Base-by-base conservation (phyloP, 768 basidiomycete genomes). In the Ramaria rubella region DNA sequence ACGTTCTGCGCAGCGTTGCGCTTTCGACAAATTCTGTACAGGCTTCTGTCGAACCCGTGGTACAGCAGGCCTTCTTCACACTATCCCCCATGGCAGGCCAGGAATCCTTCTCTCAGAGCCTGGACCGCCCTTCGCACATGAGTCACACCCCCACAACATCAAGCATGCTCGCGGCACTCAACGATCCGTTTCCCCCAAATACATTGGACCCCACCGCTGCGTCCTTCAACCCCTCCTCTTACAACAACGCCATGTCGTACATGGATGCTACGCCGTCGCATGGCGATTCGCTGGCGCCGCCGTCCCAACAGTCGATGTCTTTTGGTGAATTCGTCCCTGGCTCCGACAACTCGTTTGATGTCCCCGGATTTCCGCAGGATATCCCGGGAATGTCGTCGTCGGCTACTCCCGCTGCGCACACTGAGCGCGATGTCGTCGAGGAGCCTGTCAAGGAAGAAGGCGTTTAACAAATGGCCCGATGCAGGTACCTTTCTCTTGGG, bases 21-120 rank as follows among this genome's bases (percentile, higher is more conserved):
- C 73, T 94, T 58, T 92, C 90, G 27, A 93, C 90, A 23, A 92
- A 90, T 71, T 92, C 90, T 19, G 90, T 94, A 53, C 90, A 90
- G 29, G 90, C 90, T 21, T 93, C 90, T 24, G 90, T 94, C 52
- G 90, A 94, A 66, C 90, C 90, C 30, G 85, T 91, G 56, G 90
- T 92, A 80, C 90, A 92, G 63, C 90, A 92, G 65, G 86, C 90
- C 64, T 94, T 86, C 73, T 88, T 89, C 68, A 79, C 87, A 4
- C 73, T 92, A 56, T 91, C 89, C 54, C 88, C 90, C n/a, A 91
- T 91, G 89, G 80, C 85, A 29, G 90, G 89, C 24, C 88, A 91
- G 64, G 90, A 91, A 69, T 83, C 72, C 65, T 92, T 90, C 51
- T 63, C 68, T 62, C 78, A 78, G 58, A 64, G 77, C 34, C 75